Percentiles rank a stretch among this genome's conserved stretches.
Conservation (phyloP, 2,329 filamentous ascomycete species). For the Emmonsiellopsis sp. region DNA sequence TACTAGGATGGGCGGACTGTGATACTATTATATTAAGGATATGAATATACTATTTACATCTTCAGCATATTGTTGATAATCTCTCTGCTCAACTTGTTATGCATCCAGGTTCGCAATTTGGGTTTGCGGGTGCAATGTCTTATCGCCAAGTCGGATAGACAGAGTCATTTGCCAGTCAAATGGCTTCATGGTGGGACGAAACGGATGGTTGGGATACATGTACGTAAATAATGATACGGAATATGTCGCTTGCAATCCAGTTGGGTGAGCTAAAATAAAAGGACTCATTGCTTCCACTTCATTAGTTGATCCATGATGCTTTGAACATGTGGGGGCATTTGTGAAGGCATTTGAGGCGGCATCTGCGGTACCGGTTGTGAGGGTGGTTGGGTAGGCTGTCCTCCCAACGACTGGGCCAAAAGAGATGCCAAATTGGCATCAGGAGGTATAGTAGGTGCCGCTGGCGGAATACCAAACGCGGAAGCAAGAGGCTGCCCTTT, state of each 20-base stretch:
- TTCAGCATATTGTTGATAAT: not conserved
- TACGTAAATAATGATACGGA: not conserved
- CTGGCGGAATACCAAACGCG: constrained; percentile 12
- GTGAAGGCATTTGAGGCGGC: constrained; percentile 5
- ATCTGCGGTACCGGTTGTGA: not conserved
- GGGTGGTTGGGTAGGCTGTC: constrained; percentile 11
- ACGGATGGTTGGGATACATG: no score
- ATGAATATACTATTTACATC: not conserved
- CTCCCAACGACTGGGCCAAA: constrained; percentile 27
- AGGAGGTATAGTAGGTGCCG: constrained; percentile 19
- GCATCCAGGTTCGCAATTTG: not conserved
- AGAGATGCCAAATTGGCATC: constrained; percentile 30
- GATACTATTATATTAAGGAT: not conserved
- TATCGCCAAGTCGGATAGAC: no score
- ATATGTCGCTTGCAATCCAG: not conserved
- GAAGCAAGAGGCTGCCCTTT: not conserved
- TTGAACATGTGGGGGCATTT: constrained; percentile 31
- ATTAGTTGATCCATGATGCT: constrained; percentile 39
- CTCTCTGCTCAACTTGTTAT: not conserved
- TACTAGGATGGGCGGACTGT: no score
- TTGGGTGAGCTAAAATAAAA: not conserved
- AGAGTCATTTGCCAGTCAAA: no score
- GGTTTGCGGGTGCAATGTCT: not conserved
- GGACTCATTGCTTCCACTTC: constrained; percentile 36
- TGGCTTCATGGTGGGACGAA: no score